phyloP scores from a whole-genome alignment of 2,329 filamentous ascomycete genomes.

The Pestalotiopsis sp. region DNA sequence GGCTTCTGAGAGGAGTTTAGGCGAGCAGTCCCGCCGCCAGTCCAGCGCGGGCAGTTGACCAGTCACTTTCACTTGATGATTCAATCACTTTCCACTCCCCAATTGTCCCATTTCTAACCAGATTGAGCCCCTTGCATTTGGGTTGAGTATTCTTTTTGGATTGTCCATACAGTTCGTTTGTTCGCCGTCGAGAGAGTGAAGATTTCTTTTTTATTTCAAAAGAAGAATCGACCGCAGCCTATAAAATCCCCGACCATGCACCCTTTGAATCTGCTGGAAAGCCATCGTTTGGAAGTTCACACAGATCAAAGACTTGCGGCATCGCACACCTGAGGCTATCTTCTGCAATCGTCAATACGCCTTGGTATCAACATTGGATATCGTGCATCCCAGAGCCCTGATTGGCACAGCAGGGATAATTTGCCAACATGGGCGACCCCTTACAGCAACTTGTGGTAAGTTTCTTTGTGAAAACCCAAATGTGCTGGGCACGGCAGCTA shows the following conservation, averaged over 20 bases:
- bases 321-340: not conserved
- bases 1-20: not conserved
- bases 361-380: not conserved
- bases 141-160: not conserved
- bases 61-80: slow-evolving; percentile 4
- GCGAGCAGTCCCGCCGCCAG: not conserved
- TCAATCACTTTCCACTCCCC: slow-evolving; percentile 9
- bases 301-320: not conserved
- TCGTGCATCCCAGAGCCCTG: not conserved
- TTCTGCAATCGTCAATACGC: not conserved
- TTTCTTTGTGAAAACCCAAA: not conserved
- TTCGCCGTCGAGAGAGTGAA: not conserved
- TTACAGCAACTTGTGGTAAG: not conserved
- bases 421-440: not conserved
- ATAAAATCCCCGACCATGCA: not conserved
- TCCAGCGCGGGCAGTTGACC: not conserved
- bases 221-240: not conserved
- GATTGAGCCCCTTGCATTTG: not conserved
- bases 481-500: not conserved
- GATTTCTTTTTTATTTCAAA: not conserved
- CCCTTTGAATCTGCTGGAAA: not conserved
- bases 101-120: not conserved
- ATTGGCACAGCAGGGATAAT: not conserved
- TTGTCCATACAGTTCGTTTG: not conserved
- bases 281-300: not conserved